These are phyloP conservation scores for Neurospora hispaniola DNA, from an alignment of 495 filamentous ascomycete genomes.

Conservation along the genomic window DNA sequence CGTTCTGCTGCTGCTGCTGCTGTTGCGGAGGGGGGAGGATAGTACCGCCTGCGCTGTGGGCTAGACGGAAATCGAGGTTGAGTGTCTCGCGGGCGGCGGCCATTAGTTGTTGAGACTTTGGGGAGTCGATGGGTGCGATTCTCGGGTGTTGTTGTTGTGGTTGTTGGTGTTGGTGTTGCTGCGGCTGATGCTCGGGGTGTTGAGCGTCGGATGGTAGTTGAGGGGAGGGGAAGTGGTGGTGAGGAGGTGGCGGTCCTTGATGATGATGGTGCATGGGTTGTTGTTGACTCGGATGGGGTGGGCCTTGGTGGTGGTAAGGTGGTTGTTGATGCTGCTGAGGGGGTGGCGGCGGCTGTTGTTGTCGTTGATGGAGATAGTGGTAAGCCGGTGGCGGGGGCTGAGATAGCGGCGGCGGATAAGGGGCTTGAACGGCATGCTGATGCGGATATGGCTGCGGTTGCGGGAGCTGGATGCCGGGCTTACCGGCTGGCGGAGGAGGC, in stretches of 20 bases:
- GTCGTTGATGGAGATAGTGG: conserved; percentile 6
- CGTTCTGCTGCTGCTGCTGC: neutral
- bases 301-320: conserved; percentile 13
- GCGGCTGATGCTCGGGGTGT: conserved; percentile 14
- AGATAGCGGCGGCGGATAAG: conserved; percentile 8
- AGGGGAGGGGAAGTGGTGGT: conserved; percentile 14
- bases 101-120: conserved; percentile 27
- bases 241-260: conserved; percentile 4
- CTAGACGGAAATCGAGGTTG: neutral
- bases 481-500: conserved; percentile 1
- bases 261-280: neutral
- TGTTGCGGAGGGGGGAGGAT: neutral
- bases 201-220: conserved; percentile 15
- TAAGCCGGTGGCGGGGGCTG: neutral
- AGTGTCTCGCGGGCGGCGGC: neutral
- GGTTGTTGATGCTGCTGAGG: conserved; percentile 15
- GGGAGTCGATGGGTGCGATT: conserved; percentile 17
- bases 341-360: conserved; percentile 6
- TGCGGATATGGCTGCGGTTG: conserved; percentile 16
- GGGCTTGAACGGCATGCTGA: conserved; percentile 9
- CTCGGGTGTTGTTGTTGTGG: conserved; percentile 16
- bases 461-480: conserved; percentile 2
- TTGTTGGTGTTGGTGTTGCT: conserved; percentile 10
- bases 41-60: conserved; percentile 5
- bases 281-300: neutral